Conservation (phyloP, 2,329 filamentous ascomycete species). For the Fusarium coicis region DNA sequence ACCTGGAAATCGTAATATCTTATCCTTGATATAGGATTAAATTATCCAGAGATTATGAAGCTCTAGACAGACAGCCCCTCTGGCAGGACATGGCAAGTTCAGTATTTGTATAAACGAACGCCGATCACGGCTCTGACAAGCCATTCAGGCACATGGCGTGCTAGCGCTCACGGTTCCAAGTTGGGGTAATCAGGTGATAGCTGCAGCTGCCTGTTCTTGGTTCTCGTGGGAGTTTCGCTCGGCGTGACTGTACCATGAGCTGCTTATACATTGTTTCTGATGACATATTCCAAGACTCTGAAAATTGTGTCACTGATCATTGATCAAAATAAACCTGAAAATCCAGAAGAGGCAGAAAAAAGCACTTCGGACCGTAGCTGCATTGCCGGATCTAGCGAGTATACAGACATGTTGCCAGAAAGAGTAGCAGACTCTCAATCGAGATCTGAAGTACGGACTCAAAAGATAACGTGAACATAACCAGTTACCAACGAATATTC, state of each 20-base stretch:
- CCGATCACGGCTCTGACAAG: slow-evolving; percentile 7
- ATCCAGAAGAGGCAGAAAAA: background rate
- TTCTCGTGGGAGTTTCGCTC: background rate
- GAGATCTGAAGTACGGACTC: slow-evolving; percentile 30
- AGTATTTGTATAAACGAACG: background rate
- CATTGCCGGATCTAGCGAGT: slow-evolving; percentile 1
- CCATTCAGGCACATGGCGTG: slow-evolving; percentile 10
- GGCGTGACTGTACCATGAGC: background rate
- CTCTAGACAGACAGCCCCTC: background rate
- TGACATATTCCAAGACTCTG: background rate
- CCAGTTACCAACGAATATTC: slow-evolving; percentile 43
- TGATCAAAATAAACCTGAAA: slow-evolving; percentile 4
- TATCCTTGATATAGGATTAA: background rate
- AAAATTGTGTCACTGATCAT: slow-evolving; percentile 3
- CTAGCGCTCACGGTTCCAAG: background rate
- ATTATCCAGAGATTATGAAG: background rate
- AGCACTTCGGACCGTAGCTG: background rate
- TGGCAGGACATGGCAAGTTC: background rate
- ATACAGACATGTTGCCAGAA: slow-evolving; percentile 19
- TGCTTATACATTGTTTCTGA: background rate
- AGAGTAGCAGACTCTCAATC: slow-evolving; percentile 39
- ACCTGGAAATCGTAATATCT: background rate
- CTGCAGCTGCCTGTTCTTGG: slow-evolving; percentile 6
- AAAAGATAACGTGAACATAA: slow-evolving; percentile 43
- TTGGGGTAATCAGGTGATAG: slow-evolving; percentile 17